These are phyloP conservation scores for Colletotrichum limetticola DNA, from an alignment of 2,329 filamentous ascomycete genomes.

Conservation along the genomic window DNA sequence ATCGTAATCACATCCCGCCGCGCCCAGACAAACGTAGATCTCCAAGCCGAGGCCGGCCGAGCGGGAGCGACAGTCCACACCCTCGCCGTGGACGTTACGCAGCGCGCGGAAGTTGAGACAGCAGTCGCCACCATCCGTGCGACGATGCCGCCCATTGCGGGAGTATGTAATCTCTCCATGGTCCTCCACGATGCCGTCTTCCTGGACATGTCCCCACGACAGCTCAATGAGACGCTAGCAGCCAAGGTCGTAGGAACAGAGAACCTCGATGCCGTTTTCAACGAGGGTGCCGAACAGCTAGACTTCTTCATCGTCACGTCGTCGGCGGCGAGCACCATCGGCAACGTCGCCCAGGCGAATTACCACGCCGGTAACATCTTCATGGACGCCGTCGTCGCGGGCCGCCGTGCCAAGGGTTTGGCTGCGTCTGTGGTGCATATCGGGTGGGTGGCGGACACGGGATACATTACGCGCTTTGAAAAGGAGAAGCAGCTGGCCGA, in stretches of 20 bases:
- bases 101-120: background rate
- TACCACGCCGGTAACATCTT: constrained; percentile 43
- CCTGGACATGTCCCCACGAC: constrained; percentile 42
- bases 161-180: constrained; percentile 54
- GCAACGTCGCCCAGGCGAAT: constrained; percentile 51
- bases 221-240: constrained; percentile 22
- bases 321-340: constrained; percentile 36
- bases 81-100: background rate
- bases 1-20: no score
- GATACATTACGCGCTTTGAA: background rate
- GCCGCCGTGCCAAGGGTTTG: constrained; percentile 44
- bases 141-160: constrained; percentile 41
- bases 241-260: constrained; percentile 47
- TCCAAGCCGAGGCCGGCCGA: no score
- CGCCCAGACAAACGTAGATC: no score
- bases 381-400: constrained; percentile 51
- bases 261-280: constrained; percentile 43
- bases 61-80: background rate
- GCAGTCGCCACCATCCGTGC: background rate
- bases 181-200: constrained; percentile 41
- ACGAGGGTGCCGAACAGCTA: constrained; percentile 28
- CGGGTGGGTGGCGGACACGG: constrained; percentile 21
- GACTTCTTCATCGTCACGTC: constrained; percentile 48
- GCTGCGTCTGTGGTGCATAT: constrained; percentile 51
- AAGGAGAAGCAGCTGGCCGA: background rate